Conservation (phyloP, 176 grass and related monocot species). For the Triticum turgidum region DNA sequence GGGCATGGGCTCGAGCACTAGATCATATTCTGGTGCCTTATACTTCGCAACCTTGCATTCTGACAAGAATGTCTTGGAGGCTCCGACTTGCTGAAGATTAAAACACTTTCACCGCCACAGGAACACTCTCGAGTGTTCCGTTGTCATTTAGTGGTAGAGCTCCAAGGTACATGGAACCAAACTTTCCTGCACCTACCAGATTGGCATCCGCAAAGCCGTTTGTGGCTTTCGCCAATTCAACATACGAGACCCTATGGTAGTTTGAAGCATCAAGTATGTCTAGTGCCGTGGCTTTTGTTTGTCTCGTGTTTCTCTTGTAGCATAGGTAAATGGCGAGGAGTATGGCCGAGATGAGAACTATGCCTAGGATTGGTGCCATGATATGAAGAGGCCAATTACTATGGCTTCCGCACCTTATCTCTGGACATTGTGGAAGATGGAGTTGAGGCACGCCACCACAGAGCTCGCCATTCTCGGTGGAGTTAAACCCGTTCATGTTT, state of each 20-base stretch:
- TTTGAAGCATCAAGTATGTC: neutral
- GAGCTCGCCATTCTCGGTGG: conserved; percentile 17
- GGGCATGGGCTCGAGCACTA: conserved; percentile 43
- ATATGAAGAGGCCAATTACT: neutral
- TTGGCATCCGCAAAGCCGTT: neutral
- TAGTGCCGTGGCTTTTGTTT: neutral
- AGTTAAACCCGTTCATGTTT: conserved; percentile 20
- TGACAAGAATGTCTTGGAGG: neutral
- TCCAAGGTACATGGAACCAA: neutral
- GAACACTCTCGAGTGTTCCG: neutral
- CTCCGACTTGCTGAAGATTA: neutral
- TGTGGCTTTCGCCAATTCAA: neutral
- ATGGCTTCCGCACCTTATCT: no score
- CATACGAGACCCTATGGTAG: neutral
- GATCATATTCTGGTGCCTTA: neutral
- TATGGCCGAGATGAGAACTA: neutral
- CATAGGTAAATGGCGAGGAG: neutral
- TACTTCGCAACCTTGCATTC: neutral
- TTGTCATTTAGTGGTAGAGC: neutral
- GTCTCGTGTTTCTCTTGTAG: neutral
- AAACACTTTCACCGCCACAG: neutral
- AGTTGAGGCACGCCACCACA: conserved; percentile 30
- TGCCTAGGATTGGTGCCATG: neutral
- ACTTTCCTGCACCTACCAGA: neutral
- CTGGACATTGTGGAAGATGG: conserved; percentile 10